Conservation (phyloP, 1,284 basidiomycete species). For the Malassezia japonica region DNA sequence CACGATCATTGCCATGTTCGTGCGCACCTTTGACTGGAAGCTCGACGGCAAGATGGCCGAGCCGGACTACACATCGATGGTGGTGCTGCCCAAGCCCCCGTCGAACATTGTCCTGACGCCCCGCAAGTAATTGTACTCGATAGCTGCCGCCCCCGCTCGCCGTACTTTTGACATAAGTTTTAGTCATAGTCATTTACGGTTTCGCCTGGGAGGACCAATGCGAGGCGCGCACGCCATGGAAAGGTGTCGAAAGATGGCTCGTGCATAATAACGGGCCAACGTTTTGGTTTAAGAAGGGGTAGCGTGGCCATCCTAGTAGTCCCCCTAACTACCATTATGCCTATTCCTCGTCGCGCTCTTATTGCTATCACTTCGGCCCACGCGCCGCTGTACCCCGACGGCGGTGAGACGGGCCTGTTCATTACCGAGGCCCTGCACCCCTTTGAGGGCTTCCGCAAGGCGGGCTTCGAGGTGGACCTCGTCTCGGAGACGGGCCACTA, state of each 20-base stretch:
- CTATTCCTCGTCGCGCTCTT: conserved; percentile 4
- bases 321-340: not conserved
- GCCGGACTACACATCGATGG: conserved; percentile 75
- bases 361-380: conserved; percentile 8
- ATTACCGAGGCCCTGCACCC: conserved; percentile 11
- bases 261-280: too few relatives aligned
- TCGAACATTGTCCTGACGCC: conserved; percentile 14
- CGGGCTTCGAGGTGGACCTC: conserved; percentile 13
- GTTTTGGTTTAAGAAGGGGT: not conserved
- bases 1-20: conserved; percentile 67
- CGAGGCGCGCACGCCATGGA: too few relatives aligned
- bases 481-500: conserved; percentile 9
- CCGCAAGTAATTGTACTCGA: too few relatives aligned
- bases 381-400: conserved; percentile 5
- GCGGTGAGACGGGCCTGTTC: conserved; percentile 11
- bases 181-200: too few relatives aligned
- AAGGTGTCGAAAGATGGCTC: too few relatives aligned
- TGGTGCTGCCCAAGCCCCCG: conserved; percentile 56
- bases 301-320: too few relatives aligned
- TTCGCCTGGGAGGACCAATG: too few relatives aligned
- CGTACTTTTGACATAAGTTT: too few relatives aligned
- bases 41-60: conserved; percentile 61
- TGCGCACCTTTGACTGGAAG: conserved; percentile 67
- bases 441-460: conserved; percentile 10
- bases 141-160: too few relatives aligned